phyloP scores from a whole-genome alignment of 108 stramenopile genomes.

The Fistulifera solaris region DNA sequence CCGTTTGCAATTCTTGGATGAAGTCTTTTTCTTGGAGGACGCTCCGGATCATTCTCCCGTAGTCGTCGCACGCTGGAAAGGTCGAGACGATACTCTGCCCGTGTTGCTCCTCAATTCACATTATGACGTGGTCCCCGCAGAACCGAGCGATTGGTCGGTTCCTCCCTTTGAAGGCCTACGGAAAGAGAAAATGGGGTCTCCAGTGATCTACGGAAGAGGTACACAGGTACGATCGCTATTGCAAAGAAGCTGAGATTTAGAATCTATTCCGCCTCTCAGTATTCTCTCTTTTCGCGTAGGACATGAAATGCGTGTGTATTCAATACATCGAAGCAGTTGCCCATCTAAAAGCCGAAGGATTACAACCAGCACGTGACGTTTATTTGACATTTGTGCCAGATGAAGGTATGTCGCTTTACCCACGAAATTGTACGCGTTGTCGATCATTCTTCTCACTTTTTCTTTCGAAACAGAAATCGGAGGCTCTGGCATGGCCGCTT shows the following conservation, averaged over 20 bases:
- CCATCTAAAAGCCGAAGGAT: slow-evolving; percentile 19
- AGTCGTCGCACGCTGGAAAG: slow-evolving; percentile 80
- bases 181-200: slow-evolving; percentile 21
- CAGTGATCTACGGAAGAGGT: slow-evolving; percentile 85
- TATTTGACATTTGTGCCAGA: slow-evolving; percentile 69
- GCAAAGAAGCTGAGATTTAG: too few relatives aligned
- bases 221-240: slow-evolving; percentile 20
- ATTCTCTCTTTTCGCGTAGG: too few relatives aligned
- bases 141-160: slow-evolving; percentile 50
- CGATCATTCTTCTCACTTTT: not conserved
- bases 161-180: slow-evolving; percentile 76
- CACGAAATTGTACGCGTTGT: too few relatives aligned
- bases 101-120: slow-evolving; percentile 87
- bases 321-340: slow-evolving; percentile 89
- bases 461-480: slow-evolving; percentile 49
- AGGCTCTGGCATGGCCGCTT: slow-evolving; percentile 83
- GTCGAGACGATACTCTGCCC: slow-evolving; percentile 61
- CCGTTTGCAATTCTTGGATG: slow-evolving; percentile 18
- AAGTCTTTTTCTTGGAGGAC: slow-evolving; percentile 35
- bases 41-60: slow-evolving; percentile 73
- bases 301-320: slow-evolving; percentile 95
- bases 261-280: too few relatives aligned
- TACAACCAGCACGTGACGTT: slow-evolving; percentile 42
- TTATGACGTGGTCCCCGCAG: slow-evolving; percentile 95
- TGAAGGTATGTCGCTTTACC: slow-evolving; percentile 22